Base-by-base conservation (phyloP, 2,329 filamentous ascomycete species). In the Ophiostoma tasmaniense region DNA sequence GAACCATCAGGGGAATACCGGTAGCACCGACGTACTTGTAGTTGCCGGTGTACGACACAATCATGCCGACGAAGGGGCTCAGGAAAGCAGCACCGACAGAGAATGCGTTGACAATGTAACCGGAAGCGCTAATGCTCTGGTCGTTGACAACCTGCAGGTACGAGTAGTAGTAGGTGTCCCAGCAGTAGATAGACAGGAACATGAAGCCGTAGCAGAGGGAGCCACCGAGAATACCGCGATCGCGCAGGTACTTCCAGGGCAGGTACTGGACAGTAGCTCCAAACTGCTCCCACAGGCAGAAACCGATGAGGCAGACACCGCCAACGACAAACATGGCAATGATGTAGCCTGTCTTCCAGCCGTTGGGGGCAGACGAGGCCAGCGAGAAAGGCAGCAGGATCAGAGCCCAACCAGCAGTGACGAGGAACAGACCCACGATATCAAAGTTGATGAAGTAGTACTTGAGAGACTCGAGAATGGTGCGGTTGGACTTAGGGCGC, bases 321-420 rank as follows among this genome's bases (percentile, higher is more conserved):
- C 80, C 80, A 33, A 81, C 72, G 17, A 80, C 73, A 17, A 80
- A 72, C 72, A 81, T 76, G 70, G 76, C 75, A 70, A 81, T 81
- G 66, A 82, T 80, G 70, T 80, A 76, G 1, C 78, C 76, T 1
- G 79, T 78, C 33, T 74, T 75, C 81, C 81, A 84, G 11, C 74
- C 73, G 17, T 80, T 73, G 2, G 74, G 70, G 69, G 81, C 80
- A 52, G 79, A 78, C 1, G 78, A 76, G 65, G 79, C 80, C 17
- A 92, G 80, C 13, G 81, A 87, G 76, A 93, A 87, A 0, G 90
- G 87, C 3, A 92, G 82, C 11, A 92, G 80, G 74, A 92, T 86
- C 14, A 90, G 77, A 0, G 84, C 80, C 72, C 90, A 83, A 1
- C 87, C 89, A 1, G 78, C 80, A 7, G 84, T 81, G 70, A 90